Evolutionary conservation across 1,284 basidiomycete species (phyloP).

Genomic region (Hemileia vastatrix): DNA sequence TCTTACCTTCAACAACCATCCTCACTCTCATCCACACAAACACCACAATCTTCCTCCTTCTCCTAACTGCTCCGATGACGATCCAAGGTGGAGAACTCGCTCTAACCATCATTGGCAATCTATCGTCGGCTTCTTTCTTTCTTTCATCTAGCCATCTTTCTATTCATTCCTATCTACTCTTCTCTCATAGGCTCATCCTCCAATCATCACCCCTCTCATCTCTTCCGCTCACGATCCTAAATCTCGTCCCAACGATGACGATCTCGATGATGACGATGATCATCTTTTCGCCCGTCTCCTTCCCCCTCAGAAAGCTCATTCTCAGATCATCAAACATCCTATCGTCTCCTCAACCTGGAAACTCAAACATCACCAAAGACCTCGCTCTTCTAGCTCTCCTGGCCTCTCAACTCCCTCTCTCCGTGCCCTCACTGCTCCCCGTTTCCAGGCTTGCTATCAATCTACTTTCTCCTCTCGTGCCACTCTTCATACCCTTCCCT

Average conservation of each 20-base stretch:
- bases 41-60: too few species aligned
- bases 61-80: too few species aligned
- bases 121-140: not conserved
- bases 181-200: constrained; percentile 4
- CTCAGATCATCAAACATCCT: too few species aligned
- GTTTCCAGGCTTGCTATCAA: constrained; percentile 7
- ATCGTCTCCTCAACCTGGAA: constrained; percentile 17
- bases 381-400: too few species aligned
- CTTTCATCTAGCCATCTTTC: not conserved
- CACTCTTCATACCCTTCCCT: constrained; percentile 27
- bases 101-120: not conserved
- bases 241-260: constrained; percentile 10
- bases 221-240: constrained; percentile 6
- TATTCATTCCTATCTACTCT: not conserved
- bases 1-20: constrained; percentile 11
- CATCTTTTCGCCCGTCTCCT: not conserved
- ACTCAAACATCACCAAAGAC: constrained; percentile 5
- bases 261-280: constrained; percentile 18
- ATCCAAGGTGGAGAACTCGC: too few species aligned
- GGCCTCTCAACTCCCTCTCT: not conserved
- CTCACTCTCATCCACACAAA: too few species aligned
- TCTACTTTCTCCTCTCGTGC: constrained; percentile 32
- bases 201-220: constrained; percentile 13
- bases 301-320: not conserved
- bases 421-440: not conserved